Conservation (phyloP, 345 rosid genomes). For the Hypericum perforatum region DNA sequence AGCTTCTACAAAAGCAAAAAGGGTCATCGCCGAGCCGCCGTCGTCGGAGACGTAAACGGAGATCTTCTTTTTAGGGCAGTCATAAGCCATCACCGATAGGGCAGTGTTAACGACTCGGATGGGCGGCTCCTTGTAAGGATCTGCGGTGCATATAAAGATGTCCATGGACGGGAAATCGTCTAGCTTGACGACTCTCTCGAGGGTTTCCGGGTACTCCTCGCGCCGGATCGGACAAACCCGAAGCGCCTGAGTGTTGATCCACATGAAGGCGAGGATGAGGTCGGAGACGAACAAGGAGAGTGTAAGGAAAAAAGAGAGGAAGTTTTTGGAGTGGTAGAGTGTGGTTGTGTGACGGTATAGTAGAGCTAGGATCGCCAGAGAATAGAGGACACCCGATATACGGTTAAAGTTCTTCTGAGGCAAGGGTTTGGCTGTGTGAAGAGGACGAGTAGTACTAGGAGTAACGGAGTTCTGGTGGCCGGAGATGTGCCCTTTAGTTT, state of each 20-base stretch:
- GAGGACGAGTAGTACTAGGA: conserved; percentile 5
- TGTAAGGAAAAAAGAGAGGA: not conserved
- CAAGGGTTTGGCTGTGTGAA: conserved; percentile 29
- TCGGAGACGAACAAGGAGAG: conserved; percentile 1
- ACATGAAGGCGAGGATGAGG: conserved; percentile 3
- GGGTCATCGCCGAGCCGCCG: conserved; percentile 16
- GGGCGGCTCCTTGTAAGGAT: conserved; percentile 21
- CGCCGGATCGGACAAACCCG: conserved; percentile 9
- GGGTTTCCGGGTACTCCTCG: conserved; percentile 13
- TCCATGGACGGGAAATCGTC: conserved; percentile 7
- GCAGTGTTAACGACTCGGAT: conserved; percentile 5
- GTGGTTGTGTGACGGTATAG: conserved; percentile 35
- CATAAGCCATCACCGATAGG: conserved; percentile 8
- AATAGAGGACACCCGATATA: conserved; percentile 35
- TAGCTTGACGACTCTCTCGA: conserved; percentile 1
- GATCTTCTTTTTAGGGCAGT: not conserved
- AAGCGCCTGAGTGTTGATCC: conserved; percentile 1
- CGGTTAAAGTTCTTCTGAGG: conserved; percentile 36
- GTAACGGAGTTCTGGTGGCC: too few species aligned
- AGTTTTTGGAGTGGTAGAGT: conserved; percentile 23
- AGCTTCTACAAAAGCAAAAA: conserved; percentile 20
- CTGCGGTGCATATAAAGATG: conserved; percentile 15
- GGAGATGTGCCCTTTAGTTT: too few species aligned
- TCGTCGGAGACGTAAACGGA: conserved; percentile 16
- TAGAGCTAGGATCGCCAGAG: conserved; percentile 40